Base-by-base conservation (phyloP, 768 basidiomycete species). In the Kwoniella botswanensis region DNA sequence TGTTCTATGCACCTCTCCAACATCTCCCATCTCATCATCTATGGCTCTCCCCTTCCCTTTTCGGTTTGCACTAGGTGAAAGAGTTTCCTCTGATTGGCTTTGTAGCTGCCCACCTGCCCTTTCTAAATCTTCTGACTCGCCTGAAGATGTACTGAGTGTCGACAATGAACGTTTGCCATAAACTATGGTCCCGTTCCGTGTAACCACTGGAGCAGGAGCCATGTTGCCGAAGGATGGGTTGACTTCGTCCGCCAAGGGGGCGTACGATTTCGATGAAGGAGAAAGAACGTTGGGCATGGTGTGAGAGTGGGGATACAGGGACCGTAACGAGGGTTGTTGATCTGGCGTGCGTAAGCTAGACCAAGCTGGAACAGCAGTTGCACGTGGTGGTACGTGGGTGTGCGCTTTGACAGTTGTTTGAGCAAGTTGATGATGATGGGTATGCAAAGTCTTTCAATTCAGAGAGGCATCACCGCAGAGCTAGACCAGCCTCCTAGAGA, bases 211-310 rank as follows among this genome's bases (percentile, higher is more conserved):
- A n/a, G 63, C 68, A 12, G 76, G 74, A 13, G 76, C 70, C 67
- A 71, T 53, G 18, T 77, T 72, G 22, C 74, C 74, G 43, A 73
- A 77, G 12, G 74, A 65, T 6, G 78, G 75, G 26, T 74, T 74
- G 63, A 69, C 58, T 41, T 76, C 76, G 63, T 80, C 79, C 10
- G 74, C 57, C 4, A 80, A 60, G 1, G 79, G 79, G 26, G 75
- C 66, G 62, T 80, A 80, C 9, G 69, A 61, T 58, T 65, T 60
- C 21, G 68, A 62, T 26, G 52, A 18, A 18, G 53, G 63, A 4
- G 74, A 55, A 11, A 74, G 66, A 15, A 76, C 67, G 24, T 72
- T 63, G 21, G 74, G 74, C 76, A 79, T 76, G 68, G 12, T 63
- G 56, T 63, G 55, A 12, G 24, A 50, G 42, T 55, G 61, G 46